Base-by-base conservation (phyloP, 345 rosid genomes). In the Moricandia arvensis region DNA sequence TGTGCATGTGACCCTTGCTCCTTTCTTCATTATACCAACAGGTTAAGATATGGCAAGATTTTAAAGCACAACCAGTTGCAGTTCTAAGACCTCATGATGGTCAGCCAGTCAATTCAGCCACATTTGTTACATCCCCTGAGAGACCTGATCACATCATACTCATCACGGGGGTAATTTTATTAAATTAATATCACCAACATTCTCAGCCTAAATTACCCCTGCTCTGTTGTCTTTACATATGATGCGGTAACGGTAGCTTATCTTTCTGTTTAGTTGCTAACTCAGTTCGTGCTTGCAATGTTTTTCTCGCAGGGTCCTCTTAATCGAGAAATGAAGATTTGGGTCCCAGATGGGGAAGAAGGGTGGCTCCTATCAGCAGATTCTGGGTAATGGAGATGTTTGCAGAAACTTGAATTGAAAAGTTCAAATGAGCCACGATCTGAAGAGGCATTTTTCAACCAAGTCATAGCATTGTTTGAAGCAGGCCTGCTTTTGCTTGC, bases 1-100 rank as follows among this genome's bases (percentile, higher is more conserved):
- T 66, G 15, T 72, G 49, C 24, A 21, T 35, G 30, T 49, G 21
- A 64, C 51, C 33, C 59, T 66, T 43, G 72, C 15, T 60, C 59
- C 30, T 21, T 21, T 21, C 24, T 21, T 21, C 24, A 21, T 21
- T 21, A 21, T 21, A 21, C 24, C 24, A 43, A 75, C 90, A 94
- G 97, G 83, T 94, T 60, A 94, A 94, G 82, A 89, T 94, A 70
- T 94, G 98, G 98, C 91, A 90, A 68, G 95, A 90, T 77, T 88
- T 76, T 77, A 94, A 86, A 81, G 74, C 83, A 61, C 79, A 63
- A 29, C 91, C 96, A 45, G 89, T 90, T 81, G 79, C 83, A 43
- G 85, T 89, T 29, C 75, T 94, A 82, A 91, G 86, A 79, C 97
- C 98, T 27, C 88, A 94, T 75, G 89, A 87, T 78, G 95, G 98